These are phyloP conservation scores for Neocucurbitaria cava DNA, from an alignment of 2,329 filamentous ascomycete genomes.

Conservation along the genomic window DNA sequence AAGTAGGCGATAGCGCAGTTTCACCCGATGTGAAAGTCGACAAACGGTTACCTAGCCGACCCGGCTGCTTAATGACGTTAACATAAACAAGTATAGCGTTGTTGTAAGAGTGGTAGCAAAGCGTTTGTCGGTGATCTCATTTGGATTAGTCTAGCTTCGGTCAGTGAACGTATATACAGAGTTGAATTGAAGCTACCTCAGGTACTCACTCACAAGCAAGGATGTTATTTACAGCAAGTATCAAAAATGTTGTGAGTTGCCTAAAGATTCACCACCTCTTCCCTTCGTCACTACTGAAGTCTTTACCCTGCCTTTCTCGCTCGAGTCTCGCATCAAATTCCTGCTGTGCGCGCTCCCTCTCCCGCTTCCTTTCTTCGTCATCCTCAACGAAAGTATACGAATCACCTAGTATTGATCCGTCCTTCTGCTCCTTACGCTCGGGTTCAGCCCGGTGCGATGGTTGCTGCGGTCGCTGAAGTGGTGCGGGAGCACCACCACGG, in stretches of 20 bases:
- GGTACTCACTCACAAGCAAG: not conserved
- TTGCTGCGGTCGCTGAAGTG: constrained; percentile 18
- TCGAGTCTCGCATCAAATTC: constrained; percentile 60
- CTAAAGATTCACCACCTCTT: constrained; percentile 38
- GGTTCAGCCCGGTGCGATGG: constrained; percentile 22
- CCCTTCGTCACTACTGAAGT: constrained; percentile 44
- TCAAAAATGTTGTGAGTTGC: not conserved
- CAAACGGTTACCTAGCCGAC: not conserved
- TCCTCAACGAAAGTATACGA: constrained; percentile 54
- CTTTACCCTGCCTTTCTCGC: constrained; percentile 56
- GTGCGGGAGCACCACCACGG: constrained; percentile 34
- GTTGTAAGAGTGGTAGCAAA: not conserved
- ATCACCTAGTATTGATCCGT: constrained; percentile 49
- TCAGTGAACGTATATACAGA: not conserved
- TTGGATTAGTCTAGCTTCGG: not conserved
- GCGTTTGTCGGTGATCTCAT: too few species aligned
- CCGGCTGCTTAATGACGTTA: not conserved
- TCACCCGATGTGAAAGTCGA: not conserved
- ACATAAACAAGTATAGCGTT: not conserved
- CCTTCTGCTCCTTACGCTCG: constrained; percentile 31
- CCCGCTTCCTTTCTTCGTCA: constrained; percentile 53
- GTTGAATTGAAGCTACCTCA: not conserved
- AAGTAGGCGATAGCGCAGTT: not conserved
- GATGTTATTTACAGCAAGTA: not conserved
- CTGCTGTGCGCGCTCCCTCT: constrained; percentile 55